phyloP scores from a whole-genome alignment of 1,284 basidiomycete genomes.

The Rhizoctonia solani region DNA sequence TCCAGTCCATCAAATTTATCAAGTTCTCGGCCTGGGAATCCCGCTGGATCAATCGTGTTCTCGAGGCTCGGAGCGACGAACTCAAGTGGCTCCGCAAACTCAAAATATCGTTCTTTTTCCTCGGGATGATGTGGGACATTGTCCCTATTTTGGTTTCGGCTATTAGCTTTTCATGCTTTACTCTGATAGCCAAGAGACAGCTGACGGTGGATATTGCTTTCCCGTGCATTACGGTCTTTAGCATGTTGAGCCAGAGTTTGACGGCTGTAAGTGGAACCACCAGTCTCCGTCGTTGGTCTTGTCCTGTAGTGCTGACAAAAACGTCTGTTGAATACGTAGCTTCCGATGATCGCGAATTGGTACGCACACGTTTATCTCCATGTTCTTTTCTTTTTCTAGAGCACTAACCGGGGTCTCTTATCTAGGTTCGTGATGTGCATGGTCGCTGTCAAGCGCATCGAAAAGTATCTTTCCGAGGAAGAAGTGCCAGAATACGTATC shows the following conservation, averaged over 20 bases:
- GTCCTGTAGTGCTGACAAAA: neutral
- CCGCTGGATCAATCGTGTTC: slow-evolving; percentile 23
- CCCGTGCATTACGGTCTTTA: slow-evolving; percentile 33
- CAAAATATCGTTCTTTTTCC: slow-evolving; percentile 2
- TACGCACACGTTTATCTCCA: neutral
- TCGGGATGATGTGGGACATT: slow-evolving; percentile 32
- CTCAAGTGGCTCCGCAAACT: slow-evolving; percentile 21
- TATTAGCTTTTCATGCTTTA: slow-evolving; percentile 30
- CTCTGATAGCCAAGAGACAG: slow-evolving; percentile 24
- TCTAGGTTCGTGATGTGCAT: slow-evolving; percentile 28
- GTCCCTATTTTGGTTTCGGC: slow-evolving; percentile 32
- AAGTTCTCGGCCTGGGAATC: slow-evolving; percentile 37
- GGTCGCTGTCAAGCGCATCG: slow-evolving; percentile 37
- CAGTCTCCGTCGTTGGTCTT: neutral
- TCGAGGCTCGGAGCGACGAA: slow-evolving; percentile 27
- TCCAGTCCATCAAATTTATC: slow-evolving; percentile 37
- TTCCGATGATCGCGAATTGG: slow-evolving; percentile 37
- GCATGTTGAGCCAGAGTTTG: slow-evolving; percentile 33
- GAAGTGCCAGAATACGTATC: slow-evolving; percentile 39
- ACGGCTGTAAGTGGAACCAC: slow-evolving; percentile 31
- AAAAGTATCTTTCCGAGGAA: slow-evolving; percentile 37
- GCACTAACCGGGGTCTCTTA: no score
- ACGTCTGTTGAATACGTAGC: slow-evolving; percentile 25
- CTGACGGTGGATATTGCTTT: slow-evolving; percentile 35
- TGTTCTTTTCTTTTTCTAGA: neutral